Evolutionary conservation across 73 alveolate species (phyloP), one percentile per base, ranked within the genome.

Genomic region (Paramecium bursaria): DNA sequence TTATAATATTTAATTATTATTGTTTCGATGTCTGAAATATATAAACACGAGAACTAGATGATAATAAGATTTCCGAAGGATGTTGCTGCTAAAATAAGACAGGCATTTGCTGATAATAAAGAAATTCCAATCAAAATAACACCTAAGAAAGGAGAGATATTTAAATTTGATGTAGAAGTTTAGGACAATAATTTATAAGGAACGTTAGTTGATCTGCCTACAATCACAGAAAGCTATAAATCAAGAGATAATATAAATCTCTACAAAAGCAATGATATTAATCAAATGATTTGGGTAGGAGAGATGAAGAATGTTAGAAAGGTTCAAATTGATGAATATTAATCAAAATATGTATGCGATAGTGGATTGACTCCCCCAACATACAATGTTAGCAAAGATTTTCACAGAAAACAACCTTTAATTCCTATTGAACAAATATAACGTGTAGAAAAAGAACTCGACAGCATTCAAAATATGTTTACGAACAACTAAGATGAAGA

Each of bases 341-440:
- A 67, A n/a, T n/a, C n/a, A 7, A 67, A 67, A 19, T 35, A 39
- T 11, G 82, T 67, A 39, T 67, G 55, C 44, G 82, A 67, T 42
- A 35, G 60, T 67, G 82, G 82, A 35, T 39, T 67, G 22, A 67
- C 82, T 3, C 82, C 82, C 6, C 82, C 82, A n/a, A 67, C 82
- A 9, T 67, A 67, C 27, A 47, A 67, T 39, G 44, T 67, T 1
- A 31, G 82, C 17, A 67, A 67, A 11, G 82, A 67, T 39, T 67
- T 67, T 19, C 55, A 35, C 33, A 29, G 82, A 30, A 67, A 67
- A 19, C 3, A 67, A 35, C 82, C 82, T 2, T 17, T 39, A 14
- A 67, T 67, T 15, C 57, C 49, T 2, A 42, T 39, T 67, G 48
- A 14, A 4, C 60, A 67, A 35, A 67, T 67, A 15, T 10, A 67